phyloP scores from a whole-genome alignment of 805 yeast genomes.

The Suhomyces vadensis region DNA sequence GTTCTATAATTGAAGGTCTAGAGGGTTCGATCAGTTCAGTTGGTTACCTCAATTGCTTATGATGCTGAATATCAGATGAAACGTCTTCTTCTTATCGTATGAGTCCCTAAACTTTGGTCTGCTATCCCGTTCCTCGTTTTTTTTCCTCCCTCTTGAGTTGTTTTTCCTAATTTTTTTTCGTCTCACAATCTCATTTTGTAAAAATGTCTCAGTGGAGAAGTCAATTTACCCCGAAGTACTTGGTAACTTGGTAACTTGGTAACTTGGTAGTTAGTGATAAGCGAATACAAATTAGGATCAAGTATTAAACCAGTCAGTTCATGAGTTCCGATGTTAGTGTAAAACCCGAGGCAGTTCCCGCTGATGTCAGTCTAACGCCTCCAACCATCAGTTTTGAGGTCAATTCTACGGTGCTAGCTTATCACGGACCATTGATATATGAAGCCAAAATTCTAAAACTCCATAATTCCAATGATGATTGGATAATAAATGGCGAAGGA shows the following conservation, averaged over 20 bases:
- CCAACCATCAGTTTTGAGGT: slow-evolving; percentile 18
- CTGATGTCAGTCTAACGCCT: background rate
- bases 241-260: too few relatives aligned
- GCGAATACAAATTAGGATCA: too few relatives aligned
- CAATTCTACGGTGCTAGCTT: slow-evolving; percentile 56
- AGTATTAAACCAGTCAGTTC: too few relatives aligned
- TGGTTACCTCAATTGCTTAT: background rate
- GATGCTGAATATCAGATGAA: background rate
- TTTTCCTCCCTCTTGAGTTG: slow-evolving; percentile 2
- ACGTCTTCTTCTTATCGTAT: background rate
- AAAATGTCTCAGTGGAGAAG: too few relatives aligned
- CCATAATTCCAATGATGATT: slow-evolving; percentile 54
- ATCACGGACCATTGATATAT: slow-evolving; percentile 86
- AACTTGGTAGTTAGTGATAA: too few relatives aligned
- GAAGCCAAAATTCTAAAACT: slow-evolving; percentile 78
- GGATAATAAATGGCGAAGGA: slow-evolving; percentile 43
- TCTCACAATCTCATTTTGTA: background rate
- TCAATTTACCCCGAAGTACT: too few relatives aligned
- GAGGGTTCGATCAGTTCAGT: background rate
- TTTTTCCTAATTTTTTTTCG: slow-evolving; percentile 1
- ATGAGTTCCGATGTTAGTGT: background rate
- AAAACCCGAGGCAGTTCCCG: background rate
- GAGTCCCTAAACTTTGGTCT: background rate
- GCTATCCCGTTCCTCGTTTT: background rate
- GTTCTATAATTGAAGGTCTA: background rate